These are phyloP conservation scores for Albugo laibachii DNA, from an alignment of 352 stramenopile species.

Conservation along the genomic window DNA sequence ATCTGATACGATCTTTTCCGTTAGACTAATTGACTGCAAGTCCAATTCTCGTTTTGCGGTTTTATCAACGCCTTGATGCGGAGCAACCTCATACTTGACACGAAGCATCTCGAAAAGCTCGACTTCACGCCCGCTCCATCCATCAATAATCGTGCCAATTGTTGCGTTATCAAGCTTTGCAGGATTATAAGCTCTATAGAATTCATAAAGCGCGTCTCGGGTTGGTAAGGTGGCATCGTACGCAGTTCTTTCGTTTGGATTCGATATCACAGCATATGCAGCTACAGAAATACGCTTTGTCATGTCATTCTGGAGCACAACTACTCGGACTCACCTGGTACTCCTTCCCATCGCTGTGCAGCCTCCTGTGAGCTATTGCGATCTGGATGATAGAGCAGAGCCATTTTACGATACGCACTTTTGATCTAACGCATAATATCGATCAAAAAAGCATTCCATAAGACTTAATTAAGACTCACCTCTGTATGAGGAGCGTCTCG, in stretches of 20 bases:
- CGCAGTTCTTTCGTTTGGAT: conserved; percentile 51
- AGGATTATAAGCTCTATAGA: conserved; percentile 70
- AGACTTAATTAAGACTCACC: conserved; percentile 9
- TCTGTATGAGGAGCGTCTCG: conserved; percentile 45
- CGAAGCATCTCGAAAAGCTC: conserved; percentile 79
- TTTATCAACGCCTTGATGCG: conserved; percentile 29
- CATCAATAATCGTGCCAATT: conserved; percentile 73
- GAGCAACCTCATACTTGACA: conserved; percentile 66
- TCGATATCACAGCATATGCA: conserved; percentile 56
- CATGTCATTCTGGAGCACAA: not conserved
- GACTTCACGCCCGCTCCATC: conserved; percentile 64
- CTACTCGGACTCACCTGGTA: conserved; percentile 13
- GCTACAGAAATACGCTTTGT: conserved; percentile 1
- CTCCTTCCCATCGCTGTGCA: conserved; percentile 52
- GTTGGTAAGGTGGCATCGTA: conserved; percentile 62
- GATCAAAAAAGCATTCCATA: not conserved
- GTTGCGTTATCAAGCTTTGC: conserved; percentile 69
- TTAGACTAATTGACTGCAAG: not conserved
- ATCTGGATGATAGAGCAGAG: conserved; percentile 76
- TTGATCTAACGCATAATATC: conserved; percentile 69
- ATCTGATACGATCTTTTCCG: not conserved
- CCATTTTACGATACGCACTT: conserved; percentile 73
- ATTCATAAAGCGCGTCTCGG: conserved; percentile 55
- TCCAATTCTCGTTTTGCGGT: not conserved
- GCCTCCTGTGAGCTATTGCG: conserved; percentile 75